These are phyloP conservation scores for Epichloe hybrida DNA, from an alignment of 2,329 filamentous ascomycete genomes.

Conservation along the genomic window DNA sequence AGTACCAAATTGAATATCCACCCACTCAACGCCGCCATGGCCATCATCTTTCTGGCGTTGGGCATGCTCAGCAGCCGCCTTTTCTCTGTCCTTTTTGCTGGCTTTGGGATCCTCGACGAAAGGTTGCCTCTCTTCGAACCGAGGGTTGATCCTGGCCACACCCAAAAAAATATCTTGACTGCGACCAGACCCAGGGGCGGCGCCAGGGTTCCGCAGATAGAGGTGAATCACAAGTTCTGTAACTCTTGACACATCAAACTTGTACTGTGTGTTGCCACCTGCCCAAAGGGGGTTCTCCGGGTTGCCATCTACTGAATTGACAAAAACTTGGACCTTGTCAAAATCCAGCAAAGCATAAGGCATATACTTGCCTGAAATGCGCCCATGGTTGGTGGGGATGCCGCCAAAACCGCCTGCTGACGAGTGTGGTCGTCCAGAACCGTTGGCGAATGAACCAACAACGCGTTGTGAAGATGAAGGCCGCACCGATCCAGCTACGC, in stretches of 20 bases:
- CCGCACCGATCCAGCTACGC: conserved; percentile 36
- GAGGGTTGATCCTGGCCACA: conserved; percentile 78
- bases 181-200: conserved; percentile 71
- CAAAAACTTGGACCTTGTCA: conserved; percentile 97
- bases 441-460: conserved; percentile 50
- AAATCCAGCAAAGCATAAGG: conserved; percentile 96
- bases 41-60: conserved; percentile 34
- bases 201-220: conserved; percentile 85
- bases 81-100: conserved; percentile 76
- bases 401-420: conserved; percentile 70
- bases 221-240: conserved; percentile 85
- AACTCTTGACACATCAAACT: conserved; percentile 93
- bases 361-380: conserved; percentile 91
- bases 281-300: conserved; percentile 95
- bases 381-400: conserved; percentile 84
- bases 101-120: conserved; percentile 68
- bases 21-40: conserved; percentile 74
- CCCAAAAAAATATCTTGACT: conserved; percentile 96
- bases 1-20: conserved; percentile 78
- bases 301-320: conserved; percentile 88
- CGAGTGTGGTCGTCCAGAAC: conserved; percentile 62
- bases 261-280: conserved; percentile 97
- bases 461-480: conserved; percentile 43
- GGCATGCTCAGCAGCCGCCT: conserved; percentile 54
- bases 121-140: conserved; percentile 66